Conservation (phyloP, 352 stramenopile genomes). For the Globisporangium apiculatum region DNA sequence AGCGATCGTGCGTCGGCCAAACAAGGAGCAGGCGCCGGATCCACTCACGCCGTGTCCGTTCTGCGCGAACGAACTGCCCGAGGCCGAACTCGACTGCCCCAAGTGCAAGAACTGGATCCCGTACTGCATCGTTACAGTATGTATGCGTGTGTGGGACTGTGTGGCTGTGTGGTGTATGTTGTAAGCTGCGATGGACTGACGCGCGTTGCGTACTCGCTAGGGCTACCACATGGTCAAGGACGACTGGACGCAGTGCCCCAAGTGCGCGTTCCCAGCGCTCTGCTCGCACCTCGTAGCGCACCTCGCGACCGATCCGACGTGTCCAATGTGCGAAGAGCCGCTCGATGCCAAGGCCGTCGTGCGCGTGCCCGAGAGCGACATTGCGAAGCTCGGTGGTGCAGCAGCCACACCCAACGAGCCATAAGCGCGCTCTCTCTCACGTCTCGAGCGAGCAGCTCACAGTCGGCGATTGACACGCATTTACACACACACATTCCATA, state of each 20-base stretch:
- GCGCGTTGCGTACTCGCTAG: conserved; percentile 13
- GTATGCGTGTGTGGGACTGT: conserved; percentile 11
- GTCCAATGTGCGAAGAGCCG: conserved; percentile 72
- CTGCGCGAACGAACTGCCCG: conserved; percentile 61
- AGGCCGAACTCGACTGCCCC: conserved; percentile 86
- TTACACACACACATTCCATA: too few species aligned
- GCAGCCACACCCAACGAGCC: background rate
- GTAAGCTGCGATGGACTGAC: background rate
- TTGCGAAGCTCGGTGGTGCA: conserved; percentile 26
- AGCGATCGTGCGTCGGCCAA: conserved; percentile 89
- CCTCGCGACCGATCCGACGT: conserved; percentile 57
- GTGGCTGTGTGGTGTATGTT: conserved; percentile 3
- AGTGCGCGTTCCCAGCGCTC: conserved; percentile 85
- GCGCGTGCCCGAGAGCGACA: conserved; percentile 34
- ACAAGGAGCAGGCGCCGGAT: conserved; percentile 80
- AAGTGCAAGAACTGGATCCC: conserved; percentile 91
- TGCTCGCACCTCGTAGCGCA: conserved; percentile 85
- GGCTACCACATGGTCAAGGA: conserved; percentile 92
- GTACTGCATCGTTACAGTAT: conserved; percentile 89
- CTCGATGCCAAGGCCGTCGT: conserved; percentile 24
- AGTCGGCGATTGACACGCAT: too few species aligned
- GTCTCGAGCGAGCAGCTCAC: too few species aligned
- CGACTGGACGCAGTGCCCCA: conserved; percentile 89
- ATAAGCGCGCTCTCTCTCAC: background rate
- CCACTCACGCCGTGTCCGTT: conserved; percentile 79